Evolutionary conservation across 2,329 filamentous ascomycete species (phyloP).

Genomic region (Epichloe glyceriae): DNA sequence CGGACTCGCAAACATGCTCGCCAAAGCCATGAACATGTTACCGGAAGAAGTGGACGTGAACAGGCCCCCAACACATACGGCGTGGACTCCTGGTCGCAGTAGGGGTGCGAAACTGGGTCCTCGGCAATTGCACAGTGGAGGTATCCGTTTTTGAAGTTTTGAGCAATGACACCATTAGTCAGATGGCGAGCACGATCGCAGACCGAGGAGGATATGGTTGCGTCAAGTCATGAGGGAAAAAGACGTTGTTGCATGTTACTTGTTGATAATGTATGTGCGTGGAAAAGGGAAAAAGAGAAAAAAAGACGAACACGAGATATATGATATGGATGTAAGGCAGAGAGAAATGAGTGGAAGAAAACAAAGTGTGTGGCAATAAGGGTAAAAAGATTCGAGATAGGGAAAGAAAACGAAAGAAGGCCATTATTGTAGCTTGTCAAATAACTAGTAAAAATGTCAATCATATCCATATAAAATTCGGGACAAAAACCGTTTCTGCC

Average conservation of each 20-base stretch:
- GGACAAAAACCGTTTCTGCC: too few relatives aligned
- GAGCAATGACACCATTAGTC: constrained; percentile 26
- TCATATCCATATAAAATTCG: too few relatives aligned
- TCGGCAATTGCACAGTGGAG: constrained; percentile 28
- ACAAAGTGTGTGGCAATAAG: too few relatives aligned
- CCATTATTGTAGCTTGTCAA: too few relatives aligned
- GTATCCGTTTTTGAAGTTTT: constrained; percentile 36
- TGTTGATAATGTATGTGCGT: not conserved
- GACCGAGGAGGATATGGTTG: constrained; percentile 18
- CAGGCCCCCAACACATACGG: constrained; percentile 32
- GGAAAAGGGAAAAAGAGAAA: not conserved
- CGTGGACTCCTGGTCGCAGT: constrained; percentile 41
- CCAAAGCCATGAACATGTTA: constrained; percentile 31
- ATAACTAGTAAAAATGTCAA: too few relatives aligned
- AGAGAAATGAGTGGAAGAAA: not conserved
- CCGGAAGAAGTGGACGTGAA: constrained; percentile 30
- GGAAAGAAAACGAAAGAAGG: too few relatives aligned
- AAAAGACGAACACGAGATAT: not conserved
- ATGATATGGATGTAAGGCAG: not conserved
- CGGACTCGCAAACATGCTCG: constrained; percentile 27
- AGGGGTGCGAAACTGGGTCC: constrained; percentile 38
- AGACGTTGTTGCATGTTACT: not conserved
- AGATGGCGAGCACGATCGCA: constrained; percentile 25
- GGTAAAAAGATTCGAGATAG: too few relatives aligned
- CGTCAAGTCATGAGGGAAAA: not conserved